Evolutionary conservation across 176 grass and related monocot species (phyloP).

Genomic region (Oryza punctata): DNA sequence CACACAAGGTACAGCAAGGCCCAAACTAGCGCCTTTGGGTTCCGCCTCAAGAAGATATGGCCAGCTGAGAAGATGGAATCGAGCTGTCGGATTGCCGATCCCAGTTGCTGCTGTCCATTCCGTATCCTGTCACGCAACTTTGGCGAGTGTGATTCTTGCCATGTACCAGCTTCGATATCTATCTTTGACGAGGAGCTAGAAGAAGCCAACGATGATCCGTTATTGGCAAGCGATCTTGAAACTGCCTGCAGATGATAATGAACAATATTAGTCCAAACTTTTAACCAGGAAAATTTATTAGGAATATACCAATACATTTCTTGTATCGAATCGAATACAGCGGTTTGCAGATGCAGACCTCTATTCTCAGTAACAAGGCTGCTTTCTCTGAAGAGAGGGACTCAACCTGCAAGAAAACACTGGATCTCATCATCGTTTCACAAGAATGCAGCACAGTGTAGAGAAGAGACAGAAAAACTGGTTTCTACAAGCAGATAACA

Average conservation of each 20-base stretch:
- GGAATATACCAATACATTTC: background rate
- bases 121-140: slow-evolving; percentile 52
- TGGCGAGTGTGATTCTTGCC: slow-evolving; percentile 44
- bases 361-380: slow-evolving; percentile 72
- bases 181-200: slow-evolving; percentile 46
- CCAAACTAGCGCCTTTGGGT: slow-evolving; percentile 61
- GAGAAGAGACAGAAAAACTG: background rate
- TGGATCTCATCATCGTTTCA: background rate
- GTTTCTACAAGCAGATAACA: background rate
- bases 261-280: slow-evolving; percentile 4
- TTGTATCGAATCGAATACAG: background rate
- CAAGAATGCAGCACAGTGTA: background rate
- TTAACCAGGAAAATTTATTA: slow-evolving; percentile 4
- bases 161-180: slow-evolving; percentile 64
- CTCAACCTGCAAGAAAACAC: slow-evolving; percentile 58
- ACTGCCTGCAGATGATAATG: slow-evolving; percentile 49
- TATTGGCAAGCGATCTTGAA: slow-evolving; percentile 63
- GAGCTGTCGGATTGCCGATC: slow-evolving; percentile 65
- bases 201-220: slow-evolving; percentile 12
- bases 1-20: slow-evolving; percentile 60
- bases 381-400: slow-evolving; percentile 88
- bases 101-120: slow-evolving; percentile 61
- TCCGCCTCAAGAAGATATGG: slow-evolving; percentile 68
- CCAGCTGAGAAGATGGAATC: slow-evolving; percentile 86
- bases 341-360: slow-evolving; percentile 41